Evolutionary conservation across 2,329 filamentous ascomycete genomes (phyloP), one percentile per base, ranked within the genome.

Genomic region (Grosmannia penicillata): DNA sequence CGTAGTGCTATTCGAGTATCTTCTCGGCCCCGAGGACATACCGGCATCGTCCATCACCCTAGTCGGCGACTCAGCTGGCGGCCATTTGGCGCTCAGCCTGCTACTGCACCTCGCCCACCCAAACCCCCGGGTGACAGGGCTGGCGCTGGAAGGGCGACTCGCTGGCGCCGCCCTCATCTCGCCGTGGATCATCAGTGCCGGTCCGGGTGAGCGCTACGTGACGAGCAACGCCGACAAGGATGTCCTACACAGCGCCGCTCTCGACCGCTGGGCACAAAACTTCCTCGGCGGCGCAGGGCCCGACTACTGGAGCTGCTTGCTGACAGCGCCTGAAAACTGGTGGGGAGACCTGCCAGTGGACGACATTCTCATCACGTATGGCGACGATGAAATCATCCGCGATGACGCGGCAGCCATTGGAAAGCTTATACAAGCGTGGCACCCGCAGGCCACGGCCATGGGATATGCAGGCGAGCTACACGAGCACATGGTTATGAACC

Each of bases 401-500:
- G 39, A 24, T 13, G 18, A 25, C 13, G 9, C 25, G 2, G 24
- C 34, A 3, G 17, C 21, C 4, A 32, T 40, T 15, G 31, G 33
- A 21, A 11, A 26, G 10, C n/a, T 35, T 15, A 18, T 40, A 5
- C n/a, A 23, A 9, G 17, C 22, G 13, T 15, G 21, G 17, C 39
- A 25, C 15, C 19, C 25, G 15, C 24, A 15, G 23, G 33, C 33
- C 10, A 19, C 18, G 13, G 34, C 25, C 19, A 22, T n/a, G 9
- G 34, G 28, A 11, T 40, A 36, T 17, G 29, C 28, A 14, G 26
- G 22, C 34, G 39, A 40, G 21, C 14, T 40, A 15, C 39, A 40
- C 30, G 39, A 37, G 7, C 34, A 37, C 25, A 40, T 37, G 34
- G 15, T 40, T 21, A 40, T 40, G 39, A 40, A 37, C 30, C 39